Evolutionary conservation across 2,329 filamentous ascomycete genomes (phyloP).

Genomic region (Stenocarpella maydis): DNA sequence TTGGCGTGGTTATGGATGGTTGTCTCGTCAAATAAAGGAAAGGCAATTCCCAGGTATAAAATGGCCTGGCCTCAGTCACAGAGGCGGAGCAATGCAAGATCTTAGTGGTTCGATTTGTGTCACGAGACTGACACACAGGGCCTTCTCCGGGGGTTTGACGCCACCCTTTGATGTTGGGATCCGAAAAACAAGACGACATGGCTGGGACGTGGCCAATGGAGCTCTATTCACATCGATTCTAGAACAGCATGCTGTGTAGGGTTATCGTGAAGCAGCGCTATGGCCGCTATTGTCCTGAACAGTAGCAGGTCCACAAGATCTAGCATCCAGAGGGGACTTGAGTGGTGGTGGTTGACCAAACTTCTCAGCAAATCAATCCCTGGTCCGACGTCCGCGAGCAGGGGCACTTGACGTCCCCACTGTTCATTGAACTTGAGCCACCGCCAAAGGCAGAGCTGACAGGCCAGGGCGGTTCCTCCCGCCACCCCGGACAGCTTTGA

Average conservation of each 20-base stretch:
- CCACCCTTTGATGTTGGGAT: background rate
- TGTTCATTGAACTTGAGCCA: background rate
- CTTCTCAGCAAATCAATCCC: background rate
- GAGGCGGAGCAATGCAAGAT: background rate
- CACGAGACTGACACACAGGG: background rate
- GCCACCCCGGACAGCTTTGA: constrained; percentile 12
- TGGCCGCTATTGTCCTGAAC: too few relatives aligned
- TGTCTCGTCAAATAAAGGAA: background rate
- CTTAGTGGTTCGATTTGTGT: background rate
- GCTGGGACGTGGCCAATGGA: background rate
- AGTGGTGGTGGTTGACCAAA: background rate
- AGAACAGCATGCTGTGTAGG: background rate
- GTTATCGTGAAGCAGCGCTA: background rate
- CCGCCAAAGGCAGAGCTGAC: background rate
- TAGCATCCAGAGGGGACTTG: background rate
- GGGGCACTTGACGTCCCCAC: background rate
- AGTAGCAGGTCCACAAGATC: too few relatives aligned
- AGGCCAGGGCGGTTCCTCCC: background rate
- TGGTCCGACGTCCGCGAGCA: background rate
- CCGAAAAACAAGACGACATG: background rate
- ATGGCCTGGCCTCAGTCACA: background rate
- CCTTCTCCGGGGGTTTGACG: background rate
- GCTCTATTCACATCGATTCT: background rate
- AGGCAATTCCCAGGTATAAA: background rate
- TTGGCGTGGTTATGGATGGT: background rate